Evolutionary conservation across 305 asterid species (phyloP), one percentile per base, ranked within the genome.

Genomic region (Fraxinus sp.): DNA sequence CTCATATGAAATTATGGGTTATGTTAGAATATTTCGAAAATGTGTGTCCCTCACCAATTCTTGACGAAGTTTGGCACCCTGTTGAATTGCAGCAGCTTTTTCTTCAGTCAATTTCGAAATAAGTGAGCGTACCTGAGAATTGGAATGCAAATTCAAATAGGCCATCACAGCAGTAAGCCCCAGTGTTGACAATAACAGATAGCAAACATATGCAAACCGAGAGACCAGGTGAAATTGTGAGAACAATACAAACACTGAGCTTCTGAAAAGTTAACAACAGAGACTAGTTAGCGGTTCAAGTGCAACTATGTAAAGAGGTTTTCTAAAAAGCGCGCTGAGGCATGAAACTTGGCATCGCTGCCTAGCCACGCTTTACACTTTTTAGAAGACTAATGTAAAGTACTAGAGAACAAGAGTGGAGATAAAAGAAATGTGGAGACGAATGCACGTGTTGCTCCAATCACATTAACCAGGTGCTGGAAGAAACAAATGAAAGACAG

Each of bases 61-160:
- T 84, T 88, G 94, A 81, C 91, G 94, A 87, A 91, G 92, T 83
- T 83, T 90, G 83, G 78, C 87, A 20, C 86, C 85, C 28, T 84
- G 91, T 77, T 91, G 93, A 86, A 86, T 55, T 57, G 96, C 97
- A 77, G 89, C 88, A 78, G 89, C 82, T 84, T 91, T 92, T 86
- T 94, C 96, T 89, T 91, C 94, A 0, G 91, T 86, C 88, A 91
- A 83, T 76, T 88, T 94, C 20, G 93, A 83, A 78, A 91, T 86
- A 26, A 85, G 87, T 36, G 96, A 87, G 81, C 89, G 88, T 76
- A 85, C 91, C 98, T 91, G 89, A 81, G 81, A 86, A 77, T 76
- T 36, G 26, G 52, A 85, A 84, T 10, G 33, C 26, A 77, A 57
- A 74, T 79, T 33, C 57, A 74, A 14, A 26, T 76, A 33, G 68